Conservation (phyloP, 805 yeast species). For the Candida dendrica region DNA sequence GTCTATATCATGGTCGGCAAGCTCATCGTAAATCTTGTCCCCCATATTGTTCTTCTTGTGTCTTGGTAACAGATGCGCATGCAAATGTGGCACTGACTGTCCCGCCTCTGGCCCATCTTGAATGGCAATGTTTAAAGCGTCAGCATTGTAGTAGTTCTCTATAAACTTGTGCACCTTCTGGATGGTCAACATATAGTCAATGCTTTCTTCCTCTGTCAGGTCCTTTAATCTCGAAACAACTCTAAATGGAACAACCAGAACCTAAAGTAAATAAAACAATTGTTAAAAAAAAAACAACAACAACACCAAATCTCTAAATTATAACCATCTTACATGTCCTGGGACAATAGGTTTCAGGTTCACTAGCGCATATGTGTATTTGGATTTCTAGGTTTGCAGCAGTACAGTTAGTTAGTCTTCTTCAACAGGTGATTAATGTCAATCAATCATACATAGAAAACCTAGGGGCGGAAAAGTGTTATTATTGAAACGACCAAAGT, state of each 20-base stretch:
- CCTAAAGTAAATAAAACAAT: constrained; percentile 7
- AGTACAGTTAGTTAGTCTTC: too few species aligned
- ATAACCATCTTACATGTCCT: constrained; percentile 64
- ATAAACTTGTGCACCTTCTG: constrained; percentile 68
- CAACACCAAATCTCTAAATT: neutral
- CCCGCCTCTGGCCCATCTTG: constrained; percentile 98
- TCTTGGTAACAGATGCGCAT: constrained; percentile 90
- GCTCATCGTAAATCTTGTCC: constrained; percentile 62
- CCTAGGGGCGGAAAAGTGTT: constrained; percentile 7
- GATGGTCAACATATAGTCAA: constrained; percentile 72
- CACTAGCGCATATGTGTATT: constrained; percentile 75
- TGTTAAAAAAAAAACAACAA: neutral
- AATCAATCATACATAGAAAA: constrained; percentile 12
- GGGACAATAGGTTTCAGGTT: constrained; percentile 89
- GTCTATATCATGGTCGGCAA: constrained; percentile 44
- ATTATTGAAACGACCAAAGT: neutral
- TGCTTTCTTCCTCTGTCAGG: constrained; percentile 60
- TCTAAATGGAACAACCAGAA: constrained; percentile 78
- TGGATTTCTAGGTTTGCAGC: constrained; percentile 37
- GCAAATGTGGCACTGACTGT: constrained; percentile 92
- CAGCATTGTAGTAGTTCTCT: constrained; percentile 62
- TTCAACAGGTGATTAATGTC: constrained; percentile 6
- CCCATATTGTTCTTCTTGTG: constrained; percentile 50
- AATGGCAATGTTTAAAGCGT: constrained; percentile 80
- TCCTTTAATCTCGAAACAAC: constrained; percentile 61